Percentiles rank a stretch among this genome's conserved stretches.
These are phyloP conservation scores for Phtheirospermum japonicum DNA, from an alignment of 257 asterid species.

Conservation along the genomic window DNA sequence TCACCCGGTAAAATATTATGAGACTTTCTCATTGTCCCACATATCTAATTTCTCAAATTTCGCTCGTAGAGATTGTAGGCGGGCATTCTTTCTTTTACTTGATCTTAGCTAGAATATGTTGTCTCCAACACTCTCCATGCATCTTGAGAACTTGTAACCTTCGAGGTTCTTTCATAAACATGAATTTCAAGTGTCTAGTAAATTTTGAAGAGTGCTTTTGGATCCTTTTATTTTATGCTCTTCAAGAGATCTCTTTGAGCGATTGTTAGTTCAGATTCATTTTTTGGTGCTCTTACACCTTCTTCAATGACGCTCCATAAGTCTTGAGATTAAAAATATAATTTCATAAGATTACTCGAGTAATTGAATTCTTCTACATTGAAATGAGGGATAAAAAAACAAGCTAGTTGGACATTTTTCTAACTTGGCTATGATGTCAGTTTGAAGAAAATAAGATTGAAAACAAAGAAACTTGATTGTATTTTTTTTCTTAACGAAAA, in stretches of 20 bases:
- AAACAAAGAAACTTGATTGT: too few relatives aligned
- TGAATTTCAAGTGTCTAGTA: too few relatives aligned
- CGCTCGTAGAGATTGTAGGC: neutral
- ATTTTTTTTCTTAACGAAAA: too few relatives aligned
- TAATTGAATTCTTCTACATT: constrained; percentile 3
- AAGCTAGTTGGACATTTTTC: too few relatives aligned
- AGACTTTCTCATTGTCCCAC: neutral
- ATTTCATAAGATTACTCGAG: neutral
- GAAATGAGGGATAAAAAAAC: too few relatives aligned
- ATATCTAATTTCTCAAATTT: neutral
- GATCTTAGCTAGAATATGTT: neutral
- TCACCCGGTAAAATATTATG: neutral
- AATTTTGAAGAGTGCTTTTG: too few relatives aligned
- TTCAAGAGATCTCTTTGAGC: neutral
- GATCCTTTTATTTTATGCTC: neutral
- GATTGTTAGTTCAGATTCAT: neutral
- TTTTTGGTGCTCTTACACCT: neutral
- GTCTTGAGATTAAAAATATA: neutral
- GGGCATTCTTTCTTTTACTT: neutral
- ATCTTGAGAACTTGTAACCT: neutral
- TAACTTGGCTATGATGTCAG: too few relatives aligned
- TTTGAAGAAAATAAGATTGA: too few relatives aligned
- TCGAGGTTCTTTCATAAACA: too few relatives aligned
- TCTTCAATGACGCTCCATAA: neutral
- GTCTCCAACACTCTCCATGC: neutral